phyloP scores from a whole-genome alignment of 2,329 filamentous ascomycete species.

The Zasmidium angulare region DNA sequence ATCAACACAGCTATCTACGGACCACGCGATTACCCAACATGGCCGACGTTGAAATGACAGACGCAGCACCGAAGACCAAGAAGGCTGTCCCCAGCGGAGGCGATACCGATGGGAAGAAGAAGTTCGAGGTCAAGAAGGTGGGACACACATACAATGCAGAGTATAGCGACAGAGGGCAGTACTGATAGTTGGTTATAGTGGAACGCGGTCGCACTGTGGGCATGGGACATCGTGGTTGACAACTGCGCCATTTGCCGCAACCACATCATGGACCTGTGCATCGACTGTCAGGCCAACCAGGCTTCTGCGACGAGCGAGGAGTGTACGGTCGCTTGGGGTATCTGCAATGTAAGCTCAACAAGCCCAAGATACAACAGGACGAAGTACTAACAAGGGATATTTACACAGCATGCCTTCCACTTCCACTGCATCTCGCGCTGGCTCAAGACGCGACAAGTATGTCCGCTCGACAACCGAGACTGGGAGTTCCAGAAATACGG shows the following conservation, averaged over 20 bases:
- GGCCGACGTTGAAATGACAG: constrained; percentile 97
- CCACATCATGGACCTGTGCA: constrained; percentile 99
- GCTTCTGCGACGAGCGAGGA: constrained; percentile 96
- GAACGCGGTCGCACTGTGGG: constrained; percentile 98
- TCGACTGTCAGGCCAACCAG: constrained; percentile 98
- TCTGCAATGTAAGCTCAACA: constrained; percentile 79
- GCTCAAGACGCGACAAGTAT: constrained; percentile 98
- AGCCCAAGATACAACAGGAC: background rate
- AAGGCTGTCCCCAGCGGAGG: constrained; percentile 54
- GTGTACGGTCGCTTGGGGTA: constrained; percentile 98
- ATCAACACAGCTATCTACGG: background rate
- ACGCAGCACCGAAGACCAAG: constrained; percentile 64
- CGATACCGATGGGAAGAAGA: constrained; percentile 73
- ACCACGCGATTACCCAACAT: constrained; percentile 51
- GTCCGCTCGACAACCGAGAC: constrained; percentile 93
- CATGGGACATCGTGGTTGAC: constrained; percentile 99
- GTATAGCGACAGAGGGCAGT: background rate
- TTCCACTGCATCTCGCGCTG: constrained; percentile 99
- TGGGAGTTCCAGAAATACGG: constrained; percentile 99
- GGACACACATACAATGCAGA: constrained; percentile 17
- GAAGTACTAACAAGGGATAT: constrained; percentile 1
- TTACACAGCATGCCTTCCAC: constrained; percentile 87
- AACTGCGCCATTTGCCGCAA: constrained; percentile 99
- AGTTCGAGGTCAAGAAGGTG: constrained; percentile 99
- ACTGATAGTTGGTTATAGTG: constrained; percentile 59